Evolutionary conservation across 768 basidiomycete species (phyloP), one percentile per base, ranked within the genome.

Genomic region (Boletus tomentosulus): DNA sequence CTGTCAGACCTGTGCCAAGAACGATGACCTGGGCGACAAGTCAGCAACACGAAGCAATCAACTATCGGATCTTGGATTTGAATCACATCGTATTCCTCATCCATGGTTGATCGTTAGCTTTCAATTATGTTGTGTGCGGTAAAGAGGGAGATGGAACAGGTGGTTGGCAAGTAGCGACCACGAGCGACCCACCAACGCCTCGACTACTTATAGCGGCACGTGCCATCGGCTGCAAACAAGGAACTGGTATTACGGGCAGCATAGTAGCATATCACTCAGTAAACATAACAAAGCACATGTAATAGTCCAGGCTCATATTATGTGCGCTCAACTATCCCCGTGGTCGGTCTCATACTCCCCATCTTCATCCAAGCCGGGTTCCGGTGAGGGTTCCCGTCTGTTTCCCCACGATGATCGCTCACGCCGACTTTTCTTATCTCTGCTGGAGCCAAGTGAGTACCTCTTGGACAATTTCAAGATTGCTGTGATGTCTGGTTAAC

Each of bases 61-160:
- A 37, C 25, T 30, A 59, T 57, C 54, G 56, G 54, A 65, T 65
- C 57, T 54, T 46, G 46, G 51, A 53, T 43, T 53, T 31, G 53
- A 62, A 62, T 63, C 71, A 97, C 95, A 73, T 98, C 95, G 77
- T 98, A 98, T 79, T 92, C 89, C 80, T 98, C 96, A 87, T 99
- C 96, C 96, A 99, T 97, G 72, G 65, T 76, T 61, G 54, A 60
- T 62, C 51, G 51, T 41, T 25, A 54, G 55, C 27, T 51, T 47
- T 60, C 19, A 42, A 50, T 57, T 48, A 60, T 46, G 49, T 48
- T 31, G 51, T 58, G 59, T 48, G 45, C 43, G 47, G 48, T 27
- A 43, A n/a, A 28, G 39, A 27, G 38, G 35, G 25, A 44, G 50
- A 48, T 54, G 48, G 22, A 45, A 48, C 15, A 56, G 55, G 46